Base-by-base conservation (phyloP, 1,284 basidiomycete species). In the Coniferiporia sulphurascens region DNA sequence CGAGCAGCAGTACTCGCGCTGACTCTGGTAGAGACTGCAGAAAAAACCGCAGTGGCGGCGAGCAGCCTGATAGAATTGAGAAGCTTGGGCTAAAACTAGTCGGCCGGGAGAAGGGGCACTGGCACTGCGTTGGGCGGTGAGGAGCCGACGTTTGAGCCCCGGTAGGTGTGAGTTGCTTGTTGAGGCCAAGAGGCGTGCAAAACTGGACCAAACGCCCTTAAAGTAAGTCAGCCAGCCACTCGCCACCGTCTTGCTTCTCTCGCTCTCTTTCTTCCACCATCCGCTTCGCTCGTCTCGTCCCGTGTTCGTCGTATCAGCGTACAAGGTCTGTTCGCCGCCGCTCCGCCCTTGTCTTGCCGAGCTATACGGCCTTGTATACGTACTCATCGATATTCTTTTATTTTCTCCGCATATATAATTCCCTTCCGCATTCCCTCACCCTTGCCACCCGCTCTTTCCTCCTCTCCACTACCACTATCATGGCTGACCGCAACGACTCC, bases 401-500 rank as follows among this genome's bases (percentile, higher is more conserved):
- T n/a, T 19, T 41, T 8, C 38, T 10, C 38, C 38, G 38, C 38
- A 41, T 59, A 43, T 43, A n/a, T 21, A 44, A 44, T 35, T 17
- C 34, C 48, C 22, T 46, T 5, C 19, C 36, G 52, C 36, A 22
- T 21, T 46, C 48, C 34, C 43, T 52, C 21, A 34, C 43, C 46
- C 46, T 27, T 45, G 27, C 48, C 48, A 27, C 32, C 19, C 12
- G 44, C 52, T 41, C 46, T 12, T 44, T 27, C 48, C 13, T 60
- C 50, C 15, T 22, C 54, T 27, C 38, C 2, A 3, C 38, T 15
- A 15, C 12, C 21, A n/a, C 35, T 51, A 46, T 38, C 41, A 58
- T 58, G 56, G 54, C 60, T 54, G 50, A 54, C 12, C 22, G 7
- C 7, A 17, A 21, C 34, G 22, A 32, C 41, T 62, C 60, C 34